phyloP scores from a whole-genome alignment of 2,329 filamentous ascomycete genomes.

The Xylariaceae sp. region DNA sequence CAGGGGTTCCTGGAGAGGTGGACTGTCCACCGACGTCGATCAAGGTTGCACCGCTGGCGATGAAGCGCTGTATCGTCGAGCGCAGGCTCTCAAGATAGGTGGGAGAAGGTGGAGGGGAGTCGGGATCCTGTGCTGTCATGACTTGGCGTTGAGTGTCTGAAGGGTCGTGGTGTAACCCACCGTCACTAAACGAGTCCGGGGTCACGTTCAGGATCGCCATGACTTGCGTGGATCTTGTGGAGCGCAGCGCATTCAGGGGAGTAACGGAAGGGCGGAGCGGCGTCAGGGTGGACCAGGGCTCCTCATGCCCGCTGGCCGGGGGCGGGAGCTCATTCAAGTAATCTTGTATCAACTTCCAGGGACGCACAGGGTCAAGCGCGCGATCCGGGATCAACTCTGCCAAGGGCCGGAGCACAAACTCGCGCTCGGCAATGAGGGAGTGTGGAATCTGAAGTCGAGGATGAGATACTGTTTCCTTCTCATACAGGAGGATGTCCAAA shows the following conservation, averaged over 20 bases:
- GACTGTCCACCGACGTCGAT: slow-evolving; percentile 93
- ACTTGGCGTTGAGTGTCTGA: neutral
- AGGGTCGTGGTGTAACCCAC: slow-evolving; percentile 53
- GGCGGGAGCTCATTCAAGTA: slow-evolving; percentile 55
- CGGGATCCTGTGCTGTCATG: too few relatives aligned
- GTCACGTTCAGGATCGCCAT: slow-evolving; percentile 97
- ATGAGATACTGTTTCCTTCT: slow-evolving; percentile 56
- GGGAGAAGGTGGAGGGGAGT: neutral
- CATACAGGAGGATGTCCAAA: slow-evolving; percentile 84
- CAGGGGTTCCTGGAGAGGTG: slow-evolving; percentile 68
- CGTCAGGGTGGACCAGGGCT: slow-evolving; percentile 54
- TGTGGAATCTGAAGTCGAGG: slow-evolving; percentile 81
- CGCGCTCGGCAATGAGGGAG: slow-evolving; percentile 76
- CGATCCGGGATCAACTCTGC: slow-evolving; percentile 62
- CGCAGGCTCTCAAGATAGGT: slow-evolving; percentile 44
- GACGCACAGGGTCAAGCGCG: slow-evolving; percentile 46
- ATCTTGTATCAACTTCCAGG: slow-evolving; percentile 57
- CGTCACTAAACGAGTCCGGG: slow-evolving; percentile 95
- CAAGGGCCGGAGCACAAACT: slow-evolving; percentile 87
- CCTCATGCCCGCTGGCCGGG: slow-evolving; percentile 27
- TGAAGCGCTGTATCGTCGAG: slow-evolving; percentile 55
- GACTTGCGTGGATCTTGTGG: slow-evolving; percentile 62
- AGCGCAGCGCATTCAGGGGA: slow-evolving; percentile 54
- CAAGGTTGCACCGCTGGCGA: slow-evolving; percentile 69
- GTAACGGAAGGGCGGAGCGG: slow-evolving; percentile 46